Base-by-base conservation (phyloP, 169 alveolate species). In the Theileria orientalis region DNA sequence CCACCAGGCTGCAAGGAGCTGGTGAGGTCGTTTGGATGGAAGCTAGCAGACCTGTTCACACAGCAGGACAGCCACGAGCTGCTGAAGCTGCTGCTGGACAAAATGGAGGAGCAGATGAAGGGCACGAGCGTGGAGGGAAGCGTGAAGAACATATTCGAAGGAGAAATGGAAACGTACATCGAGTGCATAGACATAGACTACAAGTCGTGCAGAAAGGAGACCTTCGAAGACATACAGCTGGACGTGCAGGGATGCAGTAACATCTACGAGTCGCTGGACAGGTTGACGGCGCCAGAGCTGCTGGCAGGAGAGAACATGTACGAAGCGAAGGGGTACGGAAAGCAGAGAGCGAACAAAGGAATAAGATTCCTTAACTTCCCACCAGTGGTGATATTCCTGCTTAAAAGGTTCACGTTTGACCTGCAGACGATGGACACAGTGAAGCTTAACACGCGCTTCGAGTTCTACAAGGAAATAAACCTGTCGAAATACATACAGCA, bases 21-120 rank as follows among this genome's bases (percentile, higher is more conserved):
- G 67, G 89, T 95, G 82, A 89, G 92, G 66, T 92, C 98, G 3
- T 97, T 97, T 80, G 99, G 99, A 0, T 97, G 99, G 99, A 95
- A 94, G 51, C 86, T 96, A 19, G 90, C 94, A 30, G 99, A 97
- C 75, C 96, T 97, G 63, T 95, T 95, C 87, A 94, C 98, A 8
- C 98, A 97, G 80, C 99, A 96, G 78, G 99, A 97, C 69, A 96
- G 98, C 16, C 98, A 97, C 84, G 99, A 97, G 84, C 92, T 97
- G 76, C 90, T 93, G 74, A 91, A 95, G 72, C 83, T 94, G 61
- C 92, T 97, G 56, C 91, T 96, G 66, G 99, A 96, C 75, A 92
- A 94, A 29, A 92, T 97, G 83, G 99, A 97, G 73, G 97, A 97
- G 90, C 95, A 96, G 85, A 95, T 97, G 98, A 94, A 91, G 76